Base-by-base conservation (phyloP, 257 asterid species). In the Plantago elongata region DNA sequence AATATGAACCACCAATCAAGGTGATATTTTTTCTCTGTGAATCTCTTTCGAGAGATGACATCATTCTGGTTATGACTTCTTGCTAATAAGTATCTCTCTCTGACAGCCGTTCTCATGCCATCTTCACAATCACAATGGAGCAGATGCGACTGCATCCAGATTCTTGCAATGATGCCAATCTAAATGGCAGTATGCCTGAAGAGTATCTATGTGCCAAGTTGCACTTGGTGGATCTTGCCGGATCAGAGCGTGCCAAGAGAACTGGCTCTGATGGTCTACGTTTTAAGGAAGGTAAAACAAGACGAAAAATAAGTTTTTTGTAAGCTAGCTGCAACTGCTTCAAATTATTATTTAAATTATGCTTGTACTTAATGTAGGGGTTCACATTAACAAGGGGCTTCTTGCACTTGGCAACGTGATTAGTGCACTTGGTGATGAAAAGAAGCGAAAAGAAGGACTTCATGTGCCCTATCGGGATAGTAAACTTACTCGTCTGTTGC, bases 141-240 rank as follows among this genome's bases (percentile, higher is more conserved):
- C 97, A 93, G 77, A 90, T 90, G 94, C 85, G 76, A 79, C 75
- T 78, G 75, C 85, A 82, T 65, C 75, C 81, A 12, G 72, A 63
- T 46, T 57, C 46, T 76, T 75, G 84, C 27, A 77, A 56, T 65
- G 86, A 81, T 51, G 79, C 79, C 63, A 74, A 55, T 61, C 66
- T 63, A 56, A 86, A 79, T 66, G 97, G 90, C 52, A 78, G 81
- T 77, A 75, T 85, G 84, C 67, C 84, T 56, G 99, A 93, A 51
- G 99, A 93, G 69, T 93, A 89, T 79, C 94, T 93, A 18, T 87
- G 96, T 85, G 97, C 99, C 60, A 93, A 93, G 74, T 72, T 93
- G 83, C 99, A 93, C 81, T 84, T 90, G 80, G 99, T 93, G 74
- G 99, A 93, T 77, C 97, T 93, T 66, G 99, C 99, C 73, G 99